Evolutionary conservation across 73 alveolate species (phyloP).

Genomic region (Diophrys appendiculata): DNA sequence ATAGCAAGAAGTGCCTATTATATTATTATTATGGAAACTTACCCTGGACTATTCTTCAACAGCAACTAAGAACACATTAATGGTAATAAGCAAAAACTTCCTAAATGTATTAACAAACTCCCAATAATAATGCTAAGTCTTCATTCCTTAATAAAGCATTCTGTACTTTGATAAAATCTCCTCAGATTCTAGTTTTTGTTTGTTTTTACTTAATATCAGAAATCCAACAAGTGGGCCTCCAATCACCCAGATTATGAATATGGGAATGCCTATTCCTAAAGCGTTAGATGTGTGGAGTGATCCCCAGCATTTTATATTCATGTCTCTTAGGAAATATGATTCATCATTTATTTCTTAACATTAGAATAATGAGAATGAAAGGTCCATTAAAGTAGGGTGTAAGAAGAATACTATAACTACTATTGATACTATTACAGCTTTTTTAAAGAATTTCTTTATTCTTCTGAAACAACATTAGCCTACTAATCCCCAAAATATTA

Average conservation of each 20-base stretch:
- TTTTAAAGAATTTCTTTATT: neutral
- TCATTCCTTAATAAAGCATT: conserved; percentile 19
- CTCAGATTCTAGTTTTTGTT: neutral
- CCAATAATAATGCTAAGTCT: conserved; percentile 4
- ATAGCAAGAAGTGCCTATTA: neutral
- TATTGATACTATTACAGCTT: neutral
- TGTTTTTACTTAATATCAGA: conserved; percentile 14
- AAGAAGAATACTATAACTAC: conserved; percentile 8
- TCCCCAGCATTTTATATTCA: conserved; percentile 34
- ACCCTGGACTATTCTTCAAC: neutral
- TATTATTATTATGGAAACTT: neutral
- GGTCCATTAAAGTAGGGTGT: conserved; percentile 26
- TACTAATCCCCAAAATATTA: neutral
- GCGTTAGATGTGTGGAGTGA: conserved; percentile 33
- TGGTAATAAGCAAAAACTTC: conserved; percentile 21
- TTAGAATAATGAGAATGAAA: conserved; percentile 37
- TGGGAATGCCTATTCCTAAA: conserved; percentile 42
- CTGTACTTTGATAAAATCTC: neutral
- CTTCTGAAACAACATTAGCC: no score
- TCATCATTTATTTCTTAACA: conserved; percentile 25
- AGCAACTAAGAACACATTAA: conserved; percentile 21
- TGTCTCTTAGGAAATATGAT: conserved; percentile 43
- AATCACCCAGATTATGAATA: conserved; percentile 41
- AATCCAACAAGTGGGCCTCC: conserved; percentile 30
- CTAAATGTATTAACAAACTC: conserved; percentile 16